Evolutionary conservation across 164 flowering plant genomes (phyloP).

Genomic region (Pachysandra terminalis): DNA sequence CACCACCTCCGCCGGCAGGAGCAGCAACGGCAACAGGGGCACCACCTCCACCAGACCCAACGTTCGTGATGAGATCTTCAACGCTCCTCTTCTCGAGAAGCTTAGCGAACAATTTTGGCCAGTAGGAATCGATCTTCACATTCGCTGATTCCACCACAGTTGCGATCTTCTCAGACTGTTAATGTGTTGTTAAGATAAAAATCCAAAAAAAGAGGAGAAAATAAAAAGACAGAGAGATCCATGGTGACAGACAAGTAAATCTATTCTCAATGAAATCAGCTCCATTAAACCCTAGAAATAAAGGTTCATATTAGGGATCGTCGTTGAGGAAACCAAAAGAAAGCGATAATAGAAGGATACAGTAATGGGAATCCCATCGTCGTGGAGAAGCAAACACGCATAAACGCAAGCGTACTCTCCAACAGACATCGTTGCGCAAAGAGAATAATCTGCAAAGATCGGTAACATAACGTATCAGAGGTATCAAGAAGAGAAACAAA

Average conservation of each 20-base stretch:
- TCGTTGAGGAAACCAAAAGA: neutral
- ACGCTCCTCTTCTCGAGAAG: constrained; percentile 22
- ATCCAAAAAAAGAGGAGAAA: no score
- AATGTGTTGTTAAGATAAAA: no score
- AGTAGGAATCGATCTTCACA: constrained; percentile 15
- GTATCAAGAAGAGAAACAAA: neutral
- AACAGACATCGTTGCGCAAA: constrained; percentile 13
- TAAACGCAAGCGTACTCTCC: constrained; percentile 29
- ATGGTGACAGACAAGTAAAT: no score
- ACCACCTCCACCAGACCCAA: constrained; percentile 24
- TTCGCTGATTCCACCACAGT: constrained; percentile 22
- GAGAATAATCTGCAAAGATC: neutral
- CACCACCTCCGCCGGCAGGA: constrained; percentile 12
- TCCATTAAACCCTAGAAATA: neutral
- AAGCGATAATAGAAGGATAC: constrained; percentile 7
- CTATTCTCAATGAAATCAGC: neutral
- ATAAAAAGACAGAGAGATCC: neutral
- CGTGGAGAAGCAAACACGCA: constrained; percentile 28
- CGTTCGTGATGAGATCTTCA: constrained; percentile 21
- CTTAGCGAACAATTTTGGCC: constrained; percentile 30
- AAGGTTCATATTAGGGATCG: neutral
- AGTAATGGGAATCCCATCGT: constrained; percentile 32
- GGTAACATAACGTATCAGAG: neutral
- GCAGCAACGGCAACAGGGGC: constrained; percentile 11
- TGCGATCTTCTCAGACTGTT: constrained; percentile 27